Conservation (phyloP, 495 filamentous ascomycete species). For the Podospora appendiculata region DNA sequence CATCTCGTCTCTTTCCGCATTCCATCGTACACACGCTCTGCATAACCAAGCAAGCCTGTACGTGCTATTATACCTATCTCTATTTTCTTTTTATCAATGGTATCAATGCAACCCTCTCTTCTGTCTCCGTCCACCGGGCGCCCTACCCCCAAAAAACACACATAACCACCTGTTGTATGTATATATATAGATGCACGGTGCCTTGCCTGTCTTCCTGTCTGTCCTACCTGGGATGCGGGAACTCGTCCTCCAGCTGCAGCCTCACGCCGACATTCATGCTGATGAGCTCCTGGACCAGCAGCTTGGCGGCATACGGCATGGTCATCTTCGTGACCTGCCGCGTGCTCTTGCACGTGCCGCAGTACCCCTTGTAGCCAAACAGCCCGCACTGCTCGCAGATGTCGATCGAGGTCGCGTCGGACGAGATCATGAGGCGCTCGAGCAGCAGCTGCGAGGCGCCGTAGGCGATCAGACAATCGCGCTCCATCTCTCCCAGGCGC, state of each 20-base stretch:
- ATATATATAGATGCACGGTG: too few species aligned
- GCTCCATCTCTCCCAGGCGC: constrained; percentile 96
- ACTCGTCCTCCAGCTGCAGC: constrained; percentile 84
- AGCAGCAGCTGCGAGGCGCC: constrained; percentile 86
- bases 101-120: too few species aligned
- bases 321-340: constrained; percentile 78
- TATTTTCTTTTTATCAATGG: too few species aligned
- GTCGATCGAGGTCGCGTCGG: constrained; percentile 83
- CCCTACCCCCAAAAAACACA: too few species aligned
- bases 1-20: too few species aligned
- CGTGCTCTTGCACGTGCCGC: constrained; percentile 78
- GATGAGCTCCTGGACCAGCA: constrained; percentile 91
- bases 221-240: constrained; percentile 48
- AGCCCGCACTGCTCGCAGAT: constrained; percentile 88
- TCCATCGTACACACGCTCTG: too few species aligned
- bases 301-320: constrained; percentile 97
- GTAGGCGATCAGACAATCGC: constrained; percentile 94
- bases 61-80: too few species aligned
- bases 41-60: too few species aligned
- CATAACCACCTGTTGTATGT: too few species aligned
- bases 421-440: constrained; percentile 89
- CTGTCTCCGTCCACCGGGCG: too few species aligned
- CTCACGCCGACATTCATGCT: constrained; percentile 94
- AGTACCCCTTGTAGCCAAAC: constrained; percentile 92
- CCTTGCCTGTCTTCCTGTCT: too few species aligned